Percentiles rank a stretch among this genome's conserved stretches.
Evolutionary conservation across 768 basidiomycete species (phyloP).

Genomic region (Hydnum rufescens): DNA sequence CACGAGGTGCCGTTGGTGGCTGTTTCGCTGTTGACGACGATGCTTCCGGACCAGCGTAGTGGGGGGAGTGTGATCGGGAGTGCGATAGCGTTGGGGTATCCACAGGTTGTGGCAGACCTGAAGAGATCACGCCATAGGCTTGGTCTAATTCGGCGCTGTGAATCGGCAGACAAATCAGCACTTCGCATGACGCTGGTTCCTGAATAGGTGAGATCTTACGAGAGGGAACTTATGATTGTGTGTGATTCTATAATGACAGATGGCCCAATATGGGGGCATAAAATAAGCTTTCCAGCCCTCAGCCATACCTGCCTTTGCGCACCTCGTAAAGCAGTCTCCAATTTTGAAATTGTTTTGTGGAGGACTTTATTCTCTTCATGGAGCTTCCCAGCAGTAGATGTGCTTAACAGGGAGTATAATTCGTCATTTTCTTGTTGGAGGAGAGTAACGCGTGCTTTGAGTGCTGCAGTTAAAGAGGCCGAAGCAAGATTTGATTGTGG

Average conservation of each 20-base stretch:
- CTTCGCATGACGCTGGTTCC: slow-evolving; percentile 5
- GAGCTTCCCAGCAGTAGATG: slow-evolving; percentile 3
- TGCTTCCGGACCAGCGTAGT: too few relatives aligned
- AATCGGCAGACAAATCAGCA: slow-evolving; percentile 11
- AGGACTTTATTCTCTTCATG: slow-evolving; percentile 26
- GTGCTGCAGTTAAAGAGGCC: slow-evolving; percentile 42
- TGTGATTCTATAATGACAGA: slow-evolving; percentile 42
- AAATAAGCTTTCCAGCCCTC: not conserved
- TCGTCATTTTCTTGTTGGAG: slow-evolving; percentile 82
- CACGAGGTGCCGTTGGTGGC: too few relatives aligned
- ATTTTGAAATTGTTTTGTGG: slow-evolving; percentile 40
- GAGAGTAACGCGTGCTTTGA: slow-evolving; percentile 49
- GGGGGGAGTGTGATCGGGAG: slow-evolving; percentile 5
- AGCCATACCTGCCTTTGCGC: slow-evolving; percentile 1
- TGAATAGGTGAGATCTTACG: slow-evolving; percentile 23
- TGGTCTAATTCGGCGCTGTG: slow-evolving; percentile 57
- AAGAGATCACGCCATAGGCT: slow-evolving; percentile 23
- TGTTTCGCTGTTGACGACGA: too few relatives aligned
- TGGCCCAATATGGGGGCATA: not conserved
- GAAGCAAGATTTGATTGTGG: slow-evolving; percentile 31
- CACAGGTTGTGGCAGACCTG: not conserved
- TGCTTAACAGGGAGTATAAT: slow-evolving; percentile 37
- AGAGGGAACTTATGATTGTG: slow-evolving; percentile 42
- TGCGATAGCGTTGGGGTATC: not conserved
- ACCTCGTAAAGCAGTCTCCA: slow-evolving; percentile 68